Evolutionary conservation across 768 basidiomycete species (phyloP).

Genomic region (Sutorius australiensis): DNA sequence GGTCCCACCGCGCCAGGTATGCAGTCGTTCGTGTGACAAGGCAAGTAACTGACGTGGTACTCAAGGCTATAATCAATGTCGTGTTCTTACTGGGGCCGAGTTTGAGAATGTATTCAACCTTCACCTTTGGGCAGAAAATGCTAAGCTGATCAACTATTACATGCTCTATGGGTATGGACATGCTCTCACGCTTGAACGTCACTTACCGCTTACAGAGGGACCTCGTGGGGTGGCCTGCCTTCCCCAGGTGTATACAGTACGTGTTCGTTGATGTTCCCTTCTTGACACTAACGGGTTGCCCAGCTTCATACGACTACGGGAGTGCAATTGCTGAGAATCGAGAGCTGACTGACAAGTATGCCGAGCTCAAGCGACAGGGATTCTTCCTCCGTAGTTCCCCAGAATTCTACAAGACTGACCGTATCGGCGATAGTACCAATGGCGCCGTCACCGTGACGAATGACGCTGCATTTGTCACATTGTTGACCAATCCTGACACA

Average conservation of each 20-base stretch:
- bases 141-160: slow-evolving; percentile 79
- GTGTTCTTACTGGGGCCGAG: slow-evolving; percentile 61
- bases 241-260: slow-evolving; percentile 69
- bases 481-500: slow-evolving; percentile 67
- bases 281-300: neutral
- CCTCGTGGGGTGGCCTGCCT: slow-evolving; percentile 80
- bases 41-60: neutral
- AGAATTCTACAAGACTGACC: slow-evolving; percentile 77
- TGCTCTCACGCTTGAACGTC: neutral
- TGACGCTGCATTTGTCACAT: slow-evolving; percentile 52
- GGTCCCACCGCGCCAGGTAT: slow-evolving; percentile 66
- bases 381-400: slow-evolving; percentile 77
- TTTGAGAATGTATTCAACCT: slow-evolving; percentile 80
- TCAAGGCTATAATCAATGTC: slow-evolving; percentile 61
- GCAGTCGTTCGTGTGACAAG: neutral
- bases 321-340: slow-evolving; percentile 66
- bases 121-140: slow-evolving; percentile 76
- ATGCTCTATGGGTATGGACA: slow-evolving; percentile 70
- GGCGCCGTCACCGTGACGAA: slow-evolving; percentile 43
- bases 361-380: slow-evolving; percentile 74
- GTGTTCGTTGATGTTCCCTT: slow-evolving; percentile 7
- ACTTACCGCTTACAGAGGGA: slow-evolving; percentile 50
- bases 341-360: slow-evolving; percentile 61
- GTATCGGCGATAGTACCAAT: slow-evolving; percentile 59
- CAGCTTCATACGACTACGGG: slow-evolving; percentile 78